A percentile compares a stretch with the other conserved stretches of the same genome.
These are phyloP conservation scores for Drechslerella stenobrocha DNA, from an alignment of 2,329 filamentous ascomycete genomes.

Conservation along the genomic window DNA sequence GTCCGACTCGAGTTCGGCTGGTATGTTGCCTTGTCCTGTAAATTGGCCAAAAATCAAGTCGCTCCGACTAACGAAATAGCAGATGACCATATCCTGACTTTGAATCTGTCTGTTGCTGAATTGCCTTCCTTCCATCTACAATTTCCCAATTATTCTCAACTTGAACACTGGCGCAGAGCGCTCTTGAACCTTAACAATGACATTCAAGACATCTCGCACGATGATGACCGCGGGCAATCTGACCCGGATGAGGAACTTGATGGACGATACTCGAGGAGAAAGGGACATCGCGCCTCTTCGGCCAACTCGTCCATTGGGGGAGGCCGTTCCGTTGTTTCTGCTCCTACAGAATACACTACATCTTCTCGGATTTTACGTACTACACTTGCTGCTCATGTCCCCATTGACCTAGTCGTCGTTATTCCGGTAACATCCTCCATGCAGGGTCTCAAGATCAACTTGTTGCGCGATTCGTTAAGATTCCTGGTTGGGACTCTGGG, in stretches of 20 bases:
- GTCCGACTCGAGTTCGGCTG: constrained; percentile 62
- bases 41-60: too few relatives aligned
- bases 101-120: constrained; percentile 88
- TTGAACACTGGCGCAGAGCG: constrained; percentile 88
- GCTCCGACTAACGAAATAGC: constrained; percentile 51
- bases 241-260: constrained; percentile 42
- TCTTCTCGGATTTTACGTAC: constrained; percentile 60
- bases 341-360: constrained; percentile 87
- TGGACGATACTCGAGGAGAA: constrained; percentile 62
- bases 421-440: constrained; percentile 97
- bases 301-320: constrained; percentile 80
- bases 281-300: constrained; percentile 75
- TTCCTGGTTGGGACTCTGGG: constrained; percentile 90
- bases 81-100: constrained; percentile 82
- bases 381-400: constrained; percentile 69
- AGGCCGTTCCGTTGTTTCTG: constrained; percentile 79
- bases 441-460: constrained; percentile 98
- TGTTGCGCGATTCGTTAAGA: constrained; percentile 85
- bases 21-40: constrained; percentile 54
- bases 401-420: constrained; percentile 92
- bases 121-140: constrained; percentile 91
- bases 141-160: constrained; percentile 78
- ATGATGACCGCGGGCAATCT: constrained; percentile 65
- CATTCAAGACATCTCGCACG: constrained; percentile 73
- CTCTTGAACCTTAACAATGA: constrained; percentile 78